Conservation (phyloP, 257 asterid species). For the Solanum peruvianum region DNA sequence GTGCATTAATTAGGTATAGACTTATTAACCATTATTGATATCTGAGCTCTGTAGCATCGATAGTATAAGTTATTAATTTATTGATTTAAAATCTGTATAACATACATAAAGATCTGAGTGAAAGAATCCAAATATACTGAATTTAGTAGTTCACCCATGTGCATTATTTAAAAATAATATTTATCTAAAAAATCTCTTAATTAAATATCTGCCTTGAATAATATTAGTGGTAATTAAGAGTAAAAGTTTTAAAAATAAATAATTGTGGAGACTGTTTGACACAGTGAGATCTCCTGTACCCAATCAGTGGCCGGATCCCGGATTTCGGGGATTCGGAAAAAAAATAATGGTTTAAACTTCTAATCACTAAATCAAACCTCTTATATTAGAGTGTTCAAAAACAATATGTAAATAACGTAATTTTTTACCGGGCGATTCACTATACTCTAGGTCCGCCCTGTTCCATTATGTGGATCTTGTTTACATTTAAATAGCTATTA, state of each 20-base stretch:
- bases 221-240: too few species aligned
- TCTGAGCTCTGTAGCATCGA: neutral
- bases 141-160: neutral
- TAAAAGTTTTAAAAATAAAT: too few species aligned
- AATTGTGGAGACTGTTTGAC: neutral
- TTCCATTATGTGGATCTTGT: neutral
- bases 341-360: too few species aligned
- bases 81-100: neutral
- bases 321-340: too few species aligned
- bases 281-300: neutral
- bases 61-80: too few species aligned
- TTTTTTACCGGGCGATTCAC: fast-evolving
- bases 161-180: neutral
- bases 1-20: neutral
- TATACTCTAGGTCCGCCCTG: too few species aligned
- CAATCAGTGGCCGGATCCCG: neutral
- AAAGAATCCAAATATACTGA: neutral
- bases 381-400: too few species aligned
- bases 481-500: too few species aligned
- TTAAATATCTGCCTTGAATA: too few species aligned
- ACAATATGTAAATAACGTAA: too few species aligned
- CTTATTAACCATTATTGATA: neutral
- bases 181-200: neutral
- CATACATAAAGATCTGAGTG: neutral
- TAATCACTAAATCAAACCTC: fast-evolving